A percentile compares a stretch with the other conserved stretches of the same genome.
These are phyloP conservation scores for Tagetes erecta DNA, from an alignment of 129 eudicot genomes.

Conservation along the genomic window DNA sequence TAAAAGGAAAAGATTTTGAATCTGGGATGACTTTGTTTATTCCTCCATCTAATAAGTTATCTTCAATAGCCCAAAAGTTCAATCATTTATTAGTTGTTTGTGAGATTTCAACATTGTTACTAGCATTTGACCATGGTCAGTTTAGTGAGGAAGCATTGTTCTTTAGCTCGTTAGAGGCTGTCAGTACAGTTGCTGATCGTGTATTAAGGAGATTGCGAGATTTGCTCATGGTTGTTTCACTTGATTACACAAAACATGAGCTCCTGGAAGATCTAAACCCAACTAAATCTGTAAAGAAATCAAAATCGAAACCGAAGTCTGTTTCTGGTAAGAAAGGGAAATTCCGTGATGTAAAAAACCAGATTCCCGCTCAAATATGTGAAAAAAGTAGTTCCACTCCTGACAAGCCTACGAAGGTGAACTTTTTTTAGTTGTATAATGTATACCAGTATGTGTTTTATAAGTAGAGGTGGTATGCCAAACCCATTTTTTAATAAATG, in stretches of 20 bases:
- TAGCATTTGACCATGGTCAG: conserved; percentile 46
- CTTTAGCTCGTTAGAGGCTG: conserved; percentile 73
- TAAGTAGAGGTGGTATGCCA: conserved; percentile 1
- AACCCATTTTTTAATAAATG: not conserved
- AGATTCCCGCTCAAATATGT: conserved; percentile 43
- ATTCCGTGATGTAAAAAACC: conserved; percentile 47
- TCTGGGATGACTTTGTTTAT: conserved; percentile 18
- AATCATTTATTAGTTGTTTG: conserved; percentile 60
- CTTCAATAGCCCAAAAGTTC: conserved; percentile 37
- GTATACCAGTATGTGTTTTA: conserved; percentile 1
- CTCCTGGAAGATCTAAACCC: conserved; percentile 64
- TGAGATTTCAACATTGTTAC: conserved; percentile 48
- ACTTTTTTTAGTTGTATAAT: not conserved
- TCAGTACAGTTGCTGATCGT: conserved; percentile 59
- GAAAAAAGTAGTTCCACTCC: conserved; percentile 33
- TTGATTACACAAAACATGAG: conserved; percentile 82
- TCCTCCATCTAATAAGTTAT: conserved; percentile 34
- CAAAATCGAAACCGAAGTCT: conserved; percentile 52
- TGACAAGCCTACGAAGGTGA: conserved; percentile 56
- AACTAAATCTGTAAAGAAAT: conserved; percentile 42
- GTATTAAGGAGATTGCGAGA: conserved; percentile 72
- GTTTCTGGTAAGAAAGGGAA: conserved; percentile 73
- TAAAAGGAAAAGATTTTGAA: conserved; percentile 38
- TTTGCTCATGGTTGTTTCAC: conserved; percentile 83
- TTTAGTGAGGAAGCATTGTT: conserved; percentile 49